These are phyloP conservation scores for Epichloe uncinata DNA, from an alignment of 2,329 filamentous ascomycete genomes.

Conservation along the genomic window DNA sequence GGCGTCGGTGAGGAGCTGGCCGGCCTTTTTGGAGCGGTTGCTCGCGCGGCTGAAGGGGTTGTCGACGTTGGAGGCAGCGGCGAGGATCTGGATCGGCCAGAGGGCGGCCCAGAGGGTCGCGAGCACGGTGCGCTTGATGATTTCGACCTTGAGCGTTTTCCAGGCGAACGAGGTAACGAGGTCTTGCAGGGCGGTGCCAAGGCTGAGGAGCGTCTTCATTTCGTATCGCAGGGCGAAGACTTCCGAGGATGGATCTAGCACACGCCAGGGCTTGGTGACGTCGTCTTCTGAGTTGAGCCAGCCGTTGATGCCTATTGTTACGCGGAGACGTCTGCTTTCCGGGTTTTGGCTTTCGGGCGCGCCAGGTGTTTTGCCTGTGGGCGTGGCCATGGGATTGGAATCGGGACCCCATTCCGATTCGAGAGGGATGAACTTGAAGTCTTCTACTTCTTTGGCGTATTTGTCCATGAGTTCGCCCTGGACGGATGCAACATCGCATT, in stretches of 20 bases:
- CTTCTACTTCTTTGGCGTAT: slow-evolving; percentile 77
- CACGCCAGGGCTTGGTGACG: slow-evolving; percentile 66
- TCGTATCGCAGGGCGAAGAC: slow-evolving; percentile 80
- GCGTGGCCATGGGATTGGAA: neutral
- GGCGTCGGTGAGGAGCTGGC: slow-evolving; percentile 66
- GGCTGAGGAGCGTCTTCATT: slow-evolving; percentile 58
- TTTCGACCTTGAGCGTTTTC: slow-evolving; percentile 58
- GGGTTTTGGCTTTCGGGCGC: slow-evolving; percentile 10
- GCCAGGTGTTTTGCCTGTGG: neutral
- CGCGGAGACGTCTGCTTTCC: slow-evolving; percentile 44
- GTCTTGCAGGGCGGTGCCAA: slow-evolving; percentile 59
- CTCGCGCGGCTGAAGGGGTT: slow-evolving; percentile 73
- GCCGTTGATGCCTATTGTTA: slow-evolving; percentile 78
- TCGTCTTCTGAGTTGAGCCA: slow-evolving; percentile 70
- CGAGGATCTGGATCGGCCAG: slow-evolving; percentile 57
- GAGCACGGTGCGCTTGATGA: slow-evolving; percentile 60
- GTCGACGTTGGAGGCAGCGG: slow-evolving; percentile 56
- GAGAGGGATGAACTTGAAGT: slow-evolving; percentile 67
- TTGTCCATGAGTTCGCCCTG: slow-evolving; percentile 72
- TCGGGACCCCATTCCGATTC: slow-evolving; percentile 29
- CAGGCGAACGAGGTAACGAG: slow-evolving; percentile 67
- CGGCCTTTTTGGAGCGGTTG: slow-evolving; percentile 67
- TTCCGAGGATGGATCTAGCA: slow-evolving; percentile 53
- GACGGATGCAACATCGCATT: neutral
- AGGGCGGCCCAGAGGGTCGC: slow-evolving; percentile 54